A percentile compares a stretch with the other conserved stretches of the same genome.
These are phyloP conservation scores for Phytophthora hybrid DNA, from an alignment of 352 stramenopile species.

Conservation along the genomic window DNA sequence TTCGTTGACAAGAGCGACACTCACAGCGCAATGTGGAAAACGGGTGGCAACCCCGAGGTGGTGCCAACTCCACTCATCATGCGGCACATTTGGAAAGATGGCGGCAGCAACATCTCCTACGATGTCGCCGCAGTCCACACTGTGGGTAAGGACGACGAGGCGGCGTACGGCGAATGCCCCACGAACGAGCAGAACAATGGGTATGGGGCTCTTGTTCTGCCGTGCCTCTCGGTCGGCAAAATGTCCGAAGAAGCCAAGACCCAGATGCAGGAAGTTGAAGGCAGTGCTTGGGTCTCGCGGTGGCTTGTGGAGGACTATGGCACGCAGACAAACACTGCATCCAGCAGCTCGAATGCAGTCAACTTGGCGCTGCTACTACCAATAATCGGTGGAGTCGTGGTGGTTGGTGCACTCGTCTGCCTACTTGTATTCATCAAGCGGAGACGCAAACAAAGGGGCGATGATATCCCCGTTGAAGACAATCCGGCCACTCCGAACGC, in stretches of 20 bases:
- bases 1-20: slow-evolving; percentile 6
- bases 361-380: slow-evolving; percentile 14
- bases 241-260: not conserved
- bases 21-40: slow-evolving; percentile 33
- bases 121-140: slow-evolving; percentile 29
- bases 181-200: slow-evolving; percentile 2
- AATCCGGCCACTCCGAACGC: not conserved
- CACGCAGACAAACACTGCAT: no score
- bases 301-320: slow-evolving; percentile 18
- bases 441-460: not conserved
- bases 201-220: slow-evolving; percentile 28
- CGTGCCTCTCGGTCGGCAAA: slow-evolving; percentile 20
- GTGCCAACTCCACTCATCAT: slow-evolving; percentile 8
- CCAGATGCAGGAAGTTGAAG: slow-evolving; percentile 6
- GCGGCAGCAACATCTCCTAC: slow-evolving; percentile 18
- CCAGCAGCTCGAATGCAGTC: not conserved
- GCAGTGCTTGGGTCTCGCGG: slow-evolving; percentile 15
- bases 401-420: slow-evolving; percentile 4
- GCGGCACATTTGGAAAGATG: slow-evolving; percentile 27
- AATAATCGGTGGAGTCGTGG: slow-evolving; percentile 17
- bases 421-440: slow-evolving; percentile 8
- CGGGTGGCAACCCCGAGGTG: slow-evolving; percentile 17
- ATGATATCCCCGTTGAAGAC: not conserved
- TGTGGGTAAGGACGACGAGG: slow-evolving; percentile 7
- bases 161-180: slow-evolving; percentile 16